These are phyloP conservation scores for Conringia planisiliqua DNA, from an alignment of 345 rosid genomes.

Conservation along the genomic window DNA sequence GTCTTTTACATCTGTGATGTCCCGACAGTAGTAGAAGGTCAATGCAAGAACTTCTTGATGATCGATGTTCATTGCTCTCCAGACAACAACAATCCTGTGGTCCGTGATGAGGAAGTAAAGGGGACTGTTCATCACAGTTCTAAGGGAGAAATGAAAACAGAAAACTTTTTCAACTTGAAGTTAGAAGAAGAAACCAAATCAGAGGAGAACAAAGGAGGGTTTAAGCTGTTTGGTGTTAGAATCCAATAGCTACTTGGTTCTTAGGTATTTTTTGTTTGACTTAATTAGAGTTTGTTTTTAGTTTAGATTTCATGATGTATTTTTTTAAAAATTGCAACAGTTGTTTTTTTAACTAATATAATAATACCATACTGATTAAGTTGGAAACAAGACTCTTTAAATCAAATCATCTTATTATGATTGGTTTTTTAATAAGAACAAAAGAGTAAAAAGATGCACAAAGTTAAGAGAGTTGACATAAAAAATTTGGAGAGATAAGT, in stretches of 20 bases:
- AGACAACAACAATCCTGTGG: background rate
- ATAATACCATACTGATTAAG: background rate
- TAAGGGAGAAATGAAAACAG: background rate
- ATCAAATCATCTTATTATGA: background rate
- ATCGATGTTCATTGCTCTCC: constrained; percentile 38
- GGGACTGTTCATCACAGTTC: background rate
- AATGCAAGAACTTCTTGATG: constrained; percentile 27
- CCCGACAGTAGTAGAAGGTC: background rate
- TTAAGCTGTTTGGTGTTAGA: constrained; percentile 51
- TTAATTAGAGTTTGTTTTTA: background rate
- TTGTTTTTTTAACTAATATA: constrained; percentile 3
- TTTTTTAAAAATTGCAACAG: background rate
- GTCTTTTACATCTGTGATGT: constrained; percentile 42
- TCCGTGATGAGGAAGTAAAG: background rate
- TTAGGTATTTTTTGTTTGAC: background rate
- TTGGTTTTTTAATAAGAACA: background rate
- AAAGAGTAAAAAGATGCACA: background rate
- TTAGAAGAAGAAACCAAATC: constrained; percentile 25
- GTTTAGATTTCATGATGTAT: background rate
- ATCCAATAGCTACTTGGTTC: constrained; percentile 36
- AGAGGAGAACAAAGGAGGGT: constrained; percentile 9
- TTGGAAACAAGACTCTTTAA: background rate
- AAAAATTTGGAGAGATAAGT: no score
- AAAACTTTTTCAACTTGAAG: background rate
- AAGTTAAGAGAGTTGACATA: background rate